Evolutionary conservation across 2,329 filamentous ascomycete species (phyloP).

Genomic region (Tolypocladium paradoxum): DNA sequence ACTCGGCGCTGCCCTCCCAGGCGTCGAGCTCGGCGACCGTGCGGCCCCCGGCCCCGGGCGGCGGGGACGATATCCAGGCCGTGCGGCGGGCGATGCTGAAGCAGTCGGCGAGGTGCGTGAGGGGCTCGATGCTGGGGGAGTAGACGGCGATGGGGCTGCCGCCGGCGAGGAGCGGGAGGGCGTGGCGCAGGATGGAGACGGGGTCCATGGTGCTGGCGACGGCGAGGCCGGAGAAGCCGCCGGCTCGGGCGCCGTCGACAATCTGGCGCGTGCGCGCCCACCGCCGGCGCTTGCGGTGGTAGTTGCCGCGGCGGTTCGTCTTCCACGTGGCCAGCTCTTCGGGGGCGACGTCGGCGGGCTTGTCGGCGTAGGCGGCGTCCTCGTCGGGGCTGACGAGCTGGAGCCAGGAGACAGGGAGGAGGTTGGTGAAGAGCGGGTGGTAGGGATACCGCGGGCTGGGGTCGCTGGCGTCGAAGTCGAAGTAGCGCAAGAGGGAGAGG

Average conservation of each 20-base stretch:
- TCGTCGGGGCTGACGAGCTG: conserved; percentile 70
- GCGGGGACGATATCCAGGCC: conserved; percentile 54
- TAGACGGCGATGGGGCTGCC: conserved; percentile 82
- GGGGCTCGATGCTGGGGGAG: conserved; percentile 66
- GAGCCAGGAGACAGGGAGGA: conserved; percentile 83
- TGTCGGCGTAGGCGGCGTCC: conserved; percentile 62
- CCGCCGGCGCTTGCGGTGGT: conserved; percentile 79
- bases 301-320: conserved; percentile 69
- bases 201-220: conserved; percentile 78
- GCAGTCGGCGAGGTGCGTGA: conserved; percentile 67
- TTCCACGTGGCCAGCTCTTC: conserved; percentile 62
- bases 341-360: conserved; percentile 48
- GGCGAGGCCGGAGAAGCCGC: conserved; percentile 74
- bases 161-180: conserved; percentile 70
- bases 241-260: conserved; percentile 62
- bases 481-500: conserved; percentile 78
- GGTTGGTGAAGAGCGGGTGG: conserved; percentile 73
- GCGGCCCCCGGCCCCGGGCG: conserved; percentile 32
- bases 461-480: conserved; percentile 65
- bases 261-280: conserved; percentile 65
- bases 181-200: conserved; percentile 59
- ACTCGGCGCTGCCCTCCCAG: conserved; percentile 59
- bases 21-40: conserved; percentile 38
- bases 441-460: conserved; percentile 44
- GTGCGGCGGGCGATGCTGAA: conserved; percentile 73